Conservation (phyloP, 208 protist genomes). For the Endotrypanum monterogeii region DNA sequence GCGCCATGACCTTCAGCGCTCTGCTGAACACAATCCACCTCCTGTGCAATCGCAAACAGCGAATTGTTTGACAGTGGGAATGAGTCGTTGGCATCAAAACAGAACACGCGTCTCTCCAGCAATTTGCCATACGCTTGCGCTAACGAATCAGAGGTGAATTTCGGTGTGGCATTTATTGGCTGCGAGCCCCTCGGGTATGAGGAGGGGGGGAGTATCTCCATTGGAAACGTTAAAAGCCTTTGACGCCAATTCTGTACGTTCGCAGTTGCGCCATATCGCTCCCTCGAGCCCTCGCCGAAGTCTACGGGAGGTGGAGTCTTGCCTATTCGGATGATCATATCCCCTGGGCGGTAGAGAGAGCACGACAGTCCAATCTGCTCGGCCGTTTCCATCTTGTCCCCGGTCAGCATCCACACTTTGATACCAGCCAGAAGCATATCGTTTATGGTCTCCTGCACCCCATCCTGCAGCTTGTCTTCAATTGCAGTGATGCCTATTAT, state of each 20-base stretch:
- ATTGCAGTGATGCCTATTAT: conserved; percentile 96
- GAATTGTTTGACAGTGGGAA: conserved; percentile 17
- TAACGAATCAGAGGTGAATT: neutral
- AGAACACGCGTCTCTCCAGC: conserved; percentile 20
- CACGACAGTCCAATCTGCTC: conserved; percentile 94
- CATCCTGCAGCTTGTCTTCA: conserved; percentile 97
- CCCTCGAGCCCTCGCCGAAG: neutral
- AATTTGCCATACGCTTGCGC: conserved; percentile 16
- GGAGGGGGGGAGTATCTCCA: conserved; percentile 10
- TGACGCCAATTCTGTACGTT: conserved; percentile 14
- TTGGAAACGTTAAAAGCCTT: conserved; percentile 17
- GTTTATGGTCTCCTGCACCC: conserved; percentile 90
- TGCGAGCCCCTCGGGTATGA: neutral
- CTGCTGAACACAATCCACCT: neutral
- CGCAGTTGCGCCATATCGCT: conserved; percentile 16
- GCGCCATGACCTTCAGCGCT: neutral
- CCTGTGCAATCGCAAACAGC: conserved; percentile 6
- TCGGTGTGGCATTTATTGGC: neutral
- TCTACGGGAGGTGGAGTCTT: neutral
- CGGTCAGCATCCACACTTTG: conserved; percentile 97
- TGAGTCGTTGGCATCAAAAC: conserved; percentile 7
- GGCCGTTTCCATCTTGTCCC: conserved; percentile 98
- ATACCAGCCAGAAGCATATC: conserved; percentile 81
- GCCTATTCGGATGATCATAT: conserved; percentile 56
- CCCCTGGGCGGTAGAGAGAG: conserved; percentile 50